Evolutionary conservation across 2,329 filamentous ascomycete species (phyloP).

Genomic region (Zarea fungicola): DNA sequence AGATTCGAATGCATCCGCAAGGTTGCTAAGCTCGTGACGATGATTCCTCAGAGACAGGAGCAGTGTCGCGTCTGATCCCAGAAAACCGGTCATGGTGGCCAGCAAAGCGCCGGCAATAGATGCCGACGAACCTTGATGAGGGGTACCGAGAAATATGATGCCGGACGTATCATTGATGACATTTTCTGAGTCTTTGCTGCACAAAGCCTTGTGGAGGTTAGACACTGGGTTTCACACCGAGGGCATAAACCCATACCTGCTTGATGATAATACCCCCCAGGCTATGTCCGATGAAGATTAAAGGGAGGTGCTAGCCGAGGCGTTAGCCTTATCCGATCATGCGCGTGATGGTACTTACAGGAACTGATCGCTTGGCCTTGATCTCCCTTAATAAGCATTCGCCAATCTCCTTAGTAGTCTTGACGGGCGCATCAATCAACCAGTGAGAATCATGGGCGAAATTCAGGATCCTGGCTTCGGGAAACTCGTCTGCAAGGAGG

Average conservation of each 20-base stretch:
- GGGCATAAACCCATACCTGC: constrained; percentile 10
- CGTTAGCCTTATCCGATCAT: not conserved
- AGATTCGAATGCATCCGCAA: not conserved
- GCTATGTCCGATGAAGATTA: constrained; percentile 20
- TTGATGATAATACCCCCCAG: constrained; percentile 20
- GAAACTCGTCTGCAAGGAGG: constrained; percentile 15
- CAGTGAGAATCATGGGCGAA: constrained; percentile 20
- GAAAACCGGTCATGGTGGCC: constrained; percentile 11
- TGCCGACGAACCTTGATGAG: constrained; percentile 14
- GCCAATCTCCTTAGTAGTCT: constrained; percentile 17
- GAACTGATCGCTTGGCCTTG: not conserved
- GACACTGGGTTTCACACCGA: not conserved
- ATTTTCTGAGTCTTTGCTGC: not conserved
- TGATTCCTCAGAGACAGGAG: constrained; percentile 11
- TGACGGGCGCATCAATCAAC: constrained; percentile 18
- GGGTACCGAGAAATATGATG: constrained; percentile 18
- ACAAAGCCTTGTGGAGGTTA: constrained; percentile 9
- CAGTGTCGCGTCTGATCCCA: constrained; percentile 15
- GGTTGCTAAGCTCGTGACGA: constrained; percentile 4
- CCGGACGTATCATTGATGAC: constrained; percentile 15
- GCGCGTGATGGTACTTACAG: not conserved
- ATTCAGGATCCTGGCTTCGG: constrained; percentile 17
- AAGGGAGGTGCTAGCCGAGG: constrained; percentile 13
- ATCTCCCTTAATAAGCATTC: constrained; percentile 13
- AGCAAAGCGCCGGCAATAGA: constrained; percentile 9